These are phyloP conservation scores for Phialophora macrospora DNA, from an alignment of 2,329 filamentous ascomycete species.

Conservation along the genomic window DNA sequence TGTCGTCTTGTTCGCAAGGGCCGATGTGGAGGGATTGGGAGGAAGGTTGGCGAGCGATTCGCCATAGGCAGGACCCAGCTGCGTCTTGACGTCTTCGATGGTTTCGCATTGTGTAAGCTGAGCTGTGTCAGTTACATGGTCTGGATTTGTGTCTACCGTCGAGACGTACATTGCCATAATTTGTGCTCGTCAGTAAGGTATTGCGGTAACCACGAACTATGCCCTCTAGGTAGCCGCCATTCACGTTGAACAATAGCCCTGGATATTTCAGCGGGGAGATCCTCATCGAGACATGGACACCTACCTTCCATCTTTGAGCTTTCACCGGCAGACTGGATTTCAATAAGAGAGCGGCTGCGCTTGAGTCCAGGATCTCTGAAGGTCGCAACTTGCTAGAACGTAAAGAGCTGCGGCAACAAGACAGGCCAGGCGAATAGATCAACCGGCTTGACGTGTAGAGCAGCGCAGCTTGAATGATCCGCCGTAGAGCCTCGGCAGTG, in stretches of 20 bases:
- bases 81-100: conserved; percentile 81
- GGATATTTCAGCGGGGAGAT: conserved; percentile 19
- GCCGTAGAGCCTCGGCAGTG: background rate
- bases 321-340: background rate
- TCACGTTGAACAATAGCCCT: conserved; percentile 91
- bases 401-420: conserved; percentile 6
- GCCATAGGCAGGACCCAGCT: conserved; percentile 94
- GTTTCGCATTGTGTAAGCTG: conserved; percentile 49
- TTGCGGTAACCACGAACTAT: conserved; percentile 98
- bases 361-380: background rate
- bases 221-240: conserved; percentile 93
- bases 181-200: conserved; percentile 82
- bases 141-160: background rate
- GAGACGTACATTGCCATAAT: conserved; percentile 70
- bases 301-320: conserved; percentile 34
- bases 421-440: conserved; percentile 24
- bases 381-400: conserved; percentile 12
- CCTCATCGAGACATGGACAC: conserved; percentile 6
- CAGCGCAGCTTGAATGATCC: background rate
- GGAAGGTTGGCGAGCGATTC: conserved; percentile 93
- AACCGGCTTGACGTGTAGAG: conserved; percentile 13
- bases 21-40: conserved; percentile 94
- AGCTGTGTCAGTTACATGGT: conserved; percentile 15
- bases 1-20: conserved; percentile 91
- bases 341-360: background rate